Conservation (phyloP, 805 yeast genomes). For the Schizosaccharomyces octosporus region DNA sequence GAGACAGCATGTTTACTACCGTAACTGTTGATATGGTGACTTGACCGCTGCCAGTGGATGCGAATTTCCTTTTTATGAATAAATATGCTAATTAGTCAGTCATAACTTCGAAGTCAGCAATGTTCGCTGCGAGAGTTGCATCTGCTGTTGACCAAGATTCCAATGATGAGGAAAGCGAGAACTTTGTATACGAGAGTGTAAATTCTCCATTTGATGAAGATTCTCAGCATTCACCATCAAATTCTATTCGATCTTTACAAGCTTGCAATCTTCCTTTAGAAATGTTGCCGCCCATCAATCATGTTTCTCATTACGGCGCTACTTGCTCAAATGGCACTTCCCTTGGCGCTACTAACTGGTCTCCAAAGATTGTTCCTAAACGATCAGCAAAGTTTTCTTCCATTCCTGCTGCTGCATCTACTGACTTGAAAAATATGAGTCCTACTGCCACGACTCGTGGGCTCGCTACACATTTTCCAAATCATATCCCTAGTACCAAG, state of each 20-base stretch:
- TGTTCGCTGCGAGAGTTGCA: conserved; percentile 84
- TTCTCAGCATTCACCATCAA: background rate
- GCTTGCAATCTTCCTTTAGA: background rate
- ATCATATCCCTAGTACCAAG: too few relatives aligned
- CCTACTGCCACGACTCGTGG: background rate
- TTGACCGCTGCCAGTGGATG: background rate
- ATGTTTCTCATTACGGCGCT: background rate
- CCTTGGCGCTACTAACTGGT: background rate
- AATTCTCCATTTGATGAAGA: background rate
- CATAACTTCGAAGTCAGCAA: conserved; percentile 36
- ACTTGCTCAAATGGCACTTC: background rate
- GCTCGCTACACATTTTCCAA: too few relatives aligned
- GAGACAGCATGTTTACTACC: background rate
- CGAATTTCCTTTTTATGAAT: background rate
- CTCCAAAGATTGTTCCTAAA: background rate
- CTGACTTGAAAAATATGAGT: background rate
- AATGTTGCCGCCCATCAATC: background rate
- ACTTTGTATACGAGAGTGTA: conserved; percentile 61
- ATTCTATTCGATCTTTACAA: background rate
- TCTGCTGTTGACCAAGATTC: conserved; percentile 81
- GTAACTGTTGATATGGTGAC: too few relatives aligned
- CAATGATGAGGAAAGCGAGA: conserved; percentile 74
- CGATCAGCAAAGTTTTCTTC: too few relatives aligned
- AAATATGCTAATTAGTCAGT: background rate
- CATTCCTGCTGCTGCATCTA: background rate